Conservation (phyloP, 768 basidiomycete genomes). For the Tylopilus sp. region DNA sequence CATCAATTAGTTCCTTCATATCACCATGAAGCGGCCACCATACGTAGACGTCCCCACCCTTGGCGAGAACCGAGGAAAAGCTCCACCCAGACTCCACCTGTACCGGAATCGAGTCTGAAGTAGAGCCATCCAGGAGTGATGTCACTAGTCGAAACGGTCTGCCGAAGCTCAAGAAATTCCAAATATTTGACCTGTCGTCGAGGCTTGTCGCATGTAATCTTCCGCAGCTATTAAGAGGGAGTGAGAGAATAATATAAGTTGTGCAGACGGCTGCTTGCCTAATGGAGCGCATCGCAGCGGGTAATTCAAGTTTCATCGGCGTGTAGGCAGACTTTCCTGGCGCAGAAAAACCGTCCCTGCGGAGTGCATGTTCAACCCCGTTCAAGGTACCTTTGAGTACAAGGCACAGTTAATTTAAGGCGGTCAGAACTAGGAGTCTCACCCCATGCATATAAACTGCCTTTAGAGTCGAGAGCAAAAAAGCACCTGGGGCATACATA, state of each 20-base stretch:
- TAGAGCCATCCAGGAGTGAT: conserved; percentile 37
- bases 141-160: conserved; percentile 62
- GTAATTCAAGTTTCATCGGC: conserved; percentile 60
- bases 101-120: conserved; percentile 44
- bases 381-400: conserved; percentile 58
- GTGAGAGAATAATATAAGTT: conserved; percentile 11
- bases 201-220: conserved; percentile 67
- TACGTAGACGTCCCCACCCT: conserved; percentile 66
- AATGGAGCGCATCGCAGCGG: conserved; percentile 55
- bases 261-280: conserved; percentile 42
- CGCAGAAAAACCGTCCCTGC: conserved; percentile 55
- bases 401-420: conserved; percentile 1
- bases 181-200: conserved; percentile 57
- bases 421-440: conserved; percentile 11
- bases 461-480: conserved; percentile 77
- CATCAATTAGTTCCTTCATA: conserved; percentile 37
- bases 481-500: conserved; percentile 85
- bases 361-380: conserved; percentile 39
- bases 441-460: conserved; percentile 83
- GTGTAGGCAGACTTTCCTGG: conserved; percentile 44
- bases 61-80: conserved; percentile 72
- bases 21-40: conserved; percentile 65
- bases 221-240: conserved; percentile 56
- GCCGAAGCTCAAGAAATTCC: conserved; percentile 78
- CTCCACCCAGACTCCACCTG: conserved; percentile 82